Percentiles rank a stretch among this genome's conserved stretches.
These are phyloP conservation scores for Cicer chorassanicum DNA, from an alignment of 306 rosid genomes.

Conservation along the genomic window DNA sequence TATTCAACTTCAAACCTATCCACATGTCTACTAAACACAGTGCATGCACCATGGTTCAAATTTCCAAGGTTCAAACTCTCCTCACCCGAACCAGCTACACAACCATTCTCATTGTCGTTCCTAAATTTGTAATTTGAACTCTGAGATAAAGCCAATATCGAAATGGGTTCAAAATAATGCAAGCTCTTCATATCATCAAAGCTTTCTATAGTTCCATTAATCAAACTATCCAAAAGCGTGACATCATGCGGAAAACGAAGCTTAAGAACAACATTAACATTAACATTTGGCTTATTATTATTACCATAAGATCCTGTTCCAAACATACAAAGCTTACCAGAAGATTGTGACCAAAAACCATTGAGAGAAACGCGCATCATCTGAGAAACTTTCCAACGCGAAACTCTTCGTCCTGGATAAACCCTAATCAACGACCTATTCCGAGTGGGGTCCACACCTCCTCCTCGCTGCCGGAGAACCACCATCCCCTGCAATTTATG, in stretches of 20 bases:
- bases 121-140: conserved; percentile 55
- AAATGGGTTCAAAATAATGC: conserved; percentile 56
- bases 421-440: conserved; percentile 46
- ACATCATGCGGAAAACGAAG: conserved; percentile 62
- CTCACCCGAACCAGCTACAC: conserved; percentile 51
- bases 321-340: conserved; percentile 81
- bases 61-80: conserved; percentile 47
- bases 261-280: conserved; percentile 64
- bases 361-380: conserved; percentile 47
- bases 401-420: conserved; percentile 49
- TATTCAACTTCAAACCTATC: conserved; percentile 64
- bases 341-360: conserved; percentile 70
- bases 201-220: conserved; percentile 74
- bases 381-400: conserved; percentile 25
- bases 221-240: conserved; percentile 54
- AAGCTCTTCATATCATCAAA: conserved; percentile 48
- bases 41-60: conserved; percentile 48
- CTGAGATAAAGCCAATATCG: conserved; percentile 61
- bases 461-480: conserved; percentile 42
- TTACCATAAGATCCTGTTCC: conserved; percentile 53
- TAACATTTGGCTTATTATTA: conserved; percentile 6
- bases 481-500: conserved; percentile 49
- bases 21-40: conserved; percentile 38
- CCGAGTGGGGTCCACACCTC: not conserved
- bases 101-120: conserved; percentile 46